A percentile compares a stretch with the other conserved stretches of the same genome.
phyloP scores from a whole-genome alignment of 2,329 filamentous ascomycete species.

The Didymosphaeria variabile region DNA sequence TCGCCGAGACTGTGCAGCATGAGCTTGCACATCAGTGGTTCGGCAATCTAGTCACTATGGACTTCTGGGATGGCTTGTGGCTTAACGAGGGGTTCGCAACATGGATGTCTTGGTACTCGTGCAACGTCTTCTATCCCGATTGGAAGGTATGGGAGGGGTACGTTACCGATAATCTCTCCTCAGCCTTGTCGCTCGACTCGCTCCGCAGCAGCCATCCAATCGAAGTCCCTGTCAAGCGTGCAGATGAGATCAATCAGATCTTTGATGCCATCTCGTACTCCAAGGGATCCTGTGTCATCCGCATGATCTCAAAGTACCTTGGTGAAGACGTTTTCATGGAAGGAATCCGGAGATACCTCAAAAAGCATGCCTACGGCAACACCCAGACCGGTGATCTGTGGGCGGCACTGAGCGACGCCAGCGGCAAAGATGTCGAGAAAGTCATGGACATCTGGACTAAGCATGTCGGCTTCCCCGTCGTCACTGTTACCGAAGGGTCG shows the following conservation, averaged over 20 bases:
- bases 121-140: conserved; percentile 94
- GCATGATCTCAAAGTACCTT: conserved; percentile 96
- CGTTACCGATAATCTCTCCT: conserved; percentile 90
- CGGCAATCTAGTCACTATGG: conserved; percentile 96
- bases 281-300: conserved; percentile 93
- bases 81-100: conserved; percentile 93
- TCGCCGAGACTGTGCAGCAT: conserved; percentile 96
- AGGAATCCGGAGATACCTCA: conserved; percentile 88
- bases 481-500: conserved; percentile 80
- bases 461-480: conserved; percentile 91
- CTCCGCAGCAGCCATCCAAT: conserved; percentile 95
- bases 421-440: conserved; percentile 87
- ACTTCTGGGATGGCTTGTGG: conserved; percentile 98
- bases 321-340: conserved; percentile 94
- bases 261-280: conserved; percentile 98
- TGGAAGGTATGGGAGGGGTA: conserved; percentile 99
- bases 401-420: conserved; percentile 85
- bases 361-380: conserved; percentile 97
- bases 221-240: conserved; percentile 93
- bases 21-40: conserved; percentile 99
- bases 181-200: conserved; percentile 86
- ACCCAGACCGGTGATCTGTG: conserved; percentile 91
- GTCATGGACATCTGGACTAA: conserved; percentile 98
- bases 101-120: conserved; percentile 94
- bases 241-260: conserved; percentile 97